A percentile compares a stretch with the other conserved stretches of the same genome.
Conservation (phyloP, 257 asterid genomes). For the Anisodus acutangulus region DNA sequence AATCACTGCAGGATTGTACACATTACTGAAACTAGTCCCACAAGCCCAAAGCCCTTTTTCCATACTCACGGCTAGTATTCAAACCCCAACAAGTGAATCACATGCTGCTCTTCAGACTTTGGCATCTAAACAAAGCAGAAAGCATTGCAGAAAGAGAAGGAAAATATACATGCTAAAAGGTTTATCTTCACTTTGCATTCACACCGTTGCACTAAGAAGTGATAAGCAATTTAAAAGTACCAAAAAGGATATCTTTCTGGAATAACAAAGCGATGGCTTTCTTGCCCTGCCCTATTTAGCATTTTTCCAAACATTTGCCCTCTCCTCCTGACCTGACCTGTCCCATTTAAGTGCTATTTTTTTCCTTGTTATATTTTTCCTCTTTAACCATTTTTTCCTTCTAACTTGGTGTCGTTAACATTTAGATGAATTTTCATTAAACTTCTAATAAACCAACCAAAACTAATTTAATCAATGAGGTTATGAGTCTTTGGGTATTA, state of each 20-base stretch:
- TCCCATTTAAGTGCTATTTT: neutral
- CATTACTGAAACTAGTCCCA: slow-evolving; percentile 5
- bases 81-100: neutral
- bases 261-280: too few relatives aligned
- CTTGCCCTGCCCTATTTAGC: too few relatives aligned
- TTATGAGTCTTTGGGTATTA: neutral
- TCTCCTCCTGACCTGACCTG: too few relatives aligned
- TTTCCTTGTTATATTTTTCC: too few relatives aligned
- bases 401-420: neutral
- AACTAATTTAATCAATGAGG: neutral
- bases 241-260: neutral
- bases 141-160: neutral
- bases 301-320: too few relatives aligned
- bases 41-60: neutral
- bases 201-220: neutral
- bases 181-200: neutral
- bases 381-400: neutral
- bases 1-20: neutral
- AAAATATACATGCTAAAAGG: neutral
- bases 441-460: neutral
- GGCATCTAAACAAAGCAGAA: neutral
- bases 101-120: neutral
- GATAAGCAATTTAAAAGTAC: neutral
- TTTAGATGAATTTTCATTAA: neutral
- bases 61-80: neutral